Percentiles rank a stretch among this genome's conserved stretches.
Conservation (phyloP, 202 grass and related monocot species). For the Zoysia matrella region DNA sequence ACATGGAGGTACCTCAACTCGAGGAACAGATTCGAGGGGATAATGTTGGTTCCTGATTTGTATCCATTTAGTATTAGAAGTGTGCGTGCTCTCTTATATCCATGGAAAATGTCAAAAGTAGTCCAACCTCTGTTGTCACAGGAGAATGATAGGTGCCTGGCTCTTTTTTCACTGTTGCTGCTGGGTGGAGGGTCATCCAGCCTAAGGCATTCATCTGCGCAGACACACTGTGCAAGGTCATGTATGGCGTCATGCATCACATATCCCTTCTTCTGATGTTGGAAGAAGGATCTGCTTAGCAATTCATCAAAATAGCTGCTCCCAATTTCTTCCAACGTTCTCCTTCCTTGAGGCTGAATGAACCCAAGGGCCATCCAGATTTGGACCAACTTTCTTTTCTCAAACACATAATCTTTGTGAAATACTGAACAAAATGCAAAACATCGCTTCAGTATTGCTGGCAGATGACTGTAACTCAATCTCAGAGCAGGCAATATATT, state of each 20-base stretch:
- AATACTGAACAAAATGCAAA: conserved; percentile 91
- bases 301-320: conserved; percentile 77
- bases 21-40: conserved; percentile 60
- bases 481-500: conserved; percentile 80
- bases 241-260: conserved; percentile 93
- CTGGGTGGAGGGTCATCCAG: conserved; percentile 45
- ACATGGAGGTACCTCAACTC: conserved; percentile 63
- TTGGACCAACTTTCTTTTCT: conserved; percentile 56
- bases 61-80: conserved; percentile 66
- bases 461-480: conserved; percentile 80
- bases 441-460: conserved; percentile 67
- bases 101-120: conserved; percentile 54
- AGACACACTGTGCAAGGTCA: conserved; percentile 72
- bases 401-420: conserved; percentile 77
- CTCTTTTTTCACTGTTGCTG: conserved; percentile 30
- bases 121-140: conserved; percentile 53
- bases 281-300: conserved; percentile 79
- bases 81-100: conserved; percentile 61
- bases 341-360: conserved; percentile 54
- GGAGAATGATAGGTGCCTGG: conserved; percentile 70
- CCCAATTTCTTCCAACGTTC: conserved; percentile 67
- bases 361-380: conserved; percentile 84
- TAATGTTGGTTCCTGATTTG: conserved; percentile 52
- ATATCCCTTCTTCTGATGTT: conserved; percentile 60
- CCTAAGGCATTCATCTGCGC: conserved; percentile 57